A percentile compares a stretch with the other conserved stretches of the same genome.
phyloP scores from a whole-genome alignment of 306 rosid genomes.

The Castanea mollissima region DNA sequence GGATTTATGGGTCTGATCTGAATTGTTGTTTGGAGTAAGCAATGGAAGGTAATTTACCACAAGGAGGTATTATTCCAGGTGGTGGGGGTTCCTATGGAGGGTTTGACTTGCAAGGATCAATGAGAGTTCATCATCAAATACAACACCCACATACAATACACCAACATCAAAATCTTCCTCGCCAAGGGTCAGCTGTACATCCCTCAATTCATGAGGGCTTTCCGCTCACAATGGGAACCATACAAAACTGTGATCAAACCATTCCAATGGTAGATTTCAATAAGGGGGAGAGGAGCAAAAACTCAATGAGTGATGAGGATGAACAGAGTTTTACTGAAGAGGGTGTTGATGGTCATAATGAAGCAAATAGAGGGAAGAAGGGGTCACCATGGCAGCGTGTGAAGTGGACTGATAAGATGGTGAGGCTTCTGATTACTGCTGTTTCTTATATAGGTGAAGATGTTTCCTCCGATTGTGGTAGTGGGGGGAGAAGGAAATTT shows the following conservation, averaged over 20 bases:
- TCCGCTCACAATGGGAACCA: constrained; percentile 57
- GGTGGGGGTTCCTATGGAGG: constrained; percentile 66
- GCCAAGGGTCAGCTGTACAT: constrained; percentile 52
- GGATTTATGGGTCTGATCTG: constrained; percentile 32
- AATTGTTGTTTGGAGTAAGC: constrained; percentile 34
- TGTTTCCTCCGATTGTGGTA: constrained; percentile 41
- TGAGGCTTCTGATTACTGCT: constrained; percentile 81
- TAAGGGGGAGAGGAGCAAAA: constrained; percentile 66
- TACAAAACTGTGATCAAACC: constrained; percentile 56
- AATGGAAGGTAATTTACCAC: constrained; percentile 84
- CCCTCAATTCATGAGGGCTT: constrained; percentile 60
- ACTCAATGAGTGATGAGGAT: constrained; percentile 75
- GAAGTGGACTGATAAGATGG: constrained; percentile 95
- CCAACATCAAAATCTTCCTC: constrained; percentile 51
- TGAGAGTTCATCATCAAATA: constrained; percentile 45
- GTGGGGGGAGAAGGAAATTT: constrained; percentile 65
- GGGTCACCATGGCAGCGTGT: constrained; percentile 80
- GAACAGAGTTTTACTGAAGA: constrained; percentile 72
- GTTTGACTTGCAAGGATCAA: constrained; percentile 67
- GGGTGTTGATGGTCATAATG: constrained; percentile 55
- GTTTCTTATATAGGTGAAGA: constrained; percentile 85
- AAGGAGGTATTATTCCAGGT: constrained; percentile 67
- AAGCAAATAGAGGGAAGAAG: constrained; percentile 58
- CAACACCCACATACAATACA: constrained; percentile 49
- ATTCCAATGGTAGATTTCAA: constrained; percentile 52